phyloP scores from a whole-genome alignment of 2,329 filamentous ascomycete species.

The Curvularia spicifera region DNA sequence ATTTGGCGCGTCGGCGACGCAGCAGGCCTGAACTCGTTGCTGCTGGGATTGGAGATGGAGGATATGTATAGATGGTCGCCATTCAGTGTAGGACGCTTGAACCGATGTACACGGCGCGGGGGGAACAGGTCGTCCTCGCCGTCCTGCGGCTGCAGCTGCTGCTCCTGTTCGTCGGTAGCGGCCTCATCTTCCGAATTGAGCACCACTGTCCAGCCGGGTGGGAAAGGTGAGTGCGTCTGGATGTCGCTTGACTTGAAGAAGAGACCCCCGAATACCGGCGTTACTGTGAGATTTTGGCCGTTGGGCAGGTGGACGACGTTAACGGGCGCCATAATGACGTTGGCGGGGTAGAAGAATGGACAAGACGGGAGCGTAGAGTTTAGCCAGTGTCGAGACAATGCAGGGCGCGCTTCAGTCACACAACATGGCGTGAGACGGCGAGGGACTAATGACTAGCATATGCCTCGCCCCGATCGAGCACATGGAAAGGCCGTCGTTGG shows the following conservation, averaged over 20 bases:
- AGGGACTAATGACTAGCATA: background rate
- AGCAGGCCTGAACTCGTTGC: conserved; percentile 77
- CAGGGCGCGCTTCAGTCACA: conserved; percentile 20
- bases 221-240: conserved; percentile 70
- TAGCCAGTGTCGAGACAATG: conserved; percentile 5
- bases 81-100: conserved; percentile 74
- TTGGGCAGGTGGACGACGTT: conserved; percentile 77
- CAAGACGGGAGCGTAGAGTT: conserved; percentile 6
- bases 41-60: conserved; percentile 84
- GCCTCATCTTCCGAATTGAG: conserved; percentile 70
- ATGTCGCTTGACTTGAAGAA: conserved; percentile 86
- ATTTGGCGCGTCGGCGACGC: conserved; percentile 85
- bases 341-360: conserved; percentile 33
- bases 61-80: conserved; percentile 90
- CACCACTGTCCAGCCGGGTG: conserved; percentile 88
- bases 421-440: conserved; percentile 28
- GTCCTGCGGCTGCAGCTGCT: conserved; percentile 36
- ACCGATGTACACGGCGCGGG: conserved; percentile 65
- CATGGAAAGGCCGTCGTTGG: background rate
- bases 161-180: conserved; percentile 35
- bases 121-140: conserved; percentile 39
- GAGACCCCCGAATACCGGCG: conserved; percentile 87
- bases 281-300: conserved; percentile 81
- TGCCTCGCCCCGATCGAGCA: background rate
- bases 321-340: conserved; percentile 49